phyloP scores from a whole-genome alignment of 192 early-diverging fungal species.

The Fimicolochytrium jonesii region DNA sequence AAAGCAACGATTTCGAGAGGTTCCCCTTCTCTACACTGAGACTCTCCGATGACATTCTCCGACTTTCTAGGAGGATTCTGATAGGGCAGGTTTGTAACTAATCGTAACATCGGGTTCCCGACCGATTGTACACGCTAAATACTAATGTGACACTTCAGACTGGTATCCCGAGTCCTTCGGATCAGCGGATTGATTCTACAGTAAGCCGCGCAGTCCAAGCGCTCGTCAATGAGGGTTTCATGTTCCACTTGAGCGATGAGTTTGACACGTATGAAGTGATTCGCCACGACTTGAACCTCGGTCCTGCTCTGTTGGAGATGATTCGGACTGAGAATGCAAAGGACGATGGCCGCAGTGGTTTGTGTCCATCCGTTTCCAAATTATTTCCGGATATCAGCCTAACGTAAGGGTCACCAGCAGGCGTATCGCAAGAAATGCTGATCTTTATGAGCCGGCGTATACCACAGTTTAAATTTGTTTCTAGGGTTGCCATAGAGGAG shows the following conservation, averaged over 20 bases:
- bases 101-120: too few relatives aligned
- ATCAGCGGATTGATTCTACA: background rate
- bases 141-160: too few relatives aligned
- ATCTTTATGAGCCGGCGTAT: background rate
- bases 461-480: background rate
- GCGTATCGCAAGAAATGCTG: background rate
- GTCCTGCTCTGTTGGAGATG: slow-evolving; percentile 5
- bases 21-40: background rate
- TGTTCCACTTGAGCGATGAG: slow-evolving; percentile 6
- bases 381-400: background rate
- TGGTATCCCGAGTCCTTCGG: background rate
- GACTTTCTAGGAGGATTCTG: too few relatives aligned
- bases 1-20: background rate
- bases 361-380: background rate
- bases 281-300: slow-evolving; percentile 14
- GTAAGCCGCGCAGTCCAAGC: background rate
- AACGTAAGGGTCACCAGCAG: background rate
- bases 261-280: slow-evolving; percentile 15
- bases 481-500: background rate
- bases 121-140: too few relatives aligned
- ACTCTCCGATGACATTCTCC: background rate
- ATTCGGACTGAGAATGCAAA: slow-evolving; percentile 46
- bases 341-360: background rate
- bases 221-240: slow-evolving; percentile 14
- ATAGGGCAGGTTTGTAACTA: too few relatives aligned